phyloP scores from a whole-genome alignment of 2,329 filamentous ascomycete genomes.

The Beauveria brongniartii region DNA sequence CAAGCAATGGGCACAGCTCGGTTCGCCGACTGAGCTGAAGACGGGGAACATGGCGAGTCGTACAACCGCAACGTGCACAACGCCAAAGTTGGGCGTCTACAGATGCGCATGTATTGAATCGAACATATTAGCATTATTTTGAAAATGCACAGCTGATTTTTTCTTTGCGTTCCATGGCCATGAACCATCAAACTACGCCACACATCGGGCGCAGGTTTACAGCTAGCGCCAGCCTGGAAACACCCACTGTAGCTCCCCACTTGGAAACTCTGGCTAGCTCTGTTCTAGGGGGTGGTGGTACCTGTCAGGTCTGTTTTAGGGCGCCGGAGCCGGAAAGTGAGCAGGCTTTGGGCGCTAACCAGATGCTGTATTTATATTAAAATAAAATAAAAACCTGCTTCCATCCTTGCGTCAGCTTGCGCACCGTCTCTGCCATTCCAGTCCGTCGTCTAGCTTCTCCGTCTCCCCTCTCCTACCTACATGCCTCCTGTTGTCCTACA shows the following conservation, averaged over 20 bases:
- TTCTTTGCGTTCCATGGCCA: neutral
- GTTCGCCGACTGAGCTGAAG: neutral
- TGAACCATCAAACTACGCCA: neutral
- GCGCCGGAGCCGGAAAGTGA: neutral
- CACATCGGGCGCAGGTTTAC: neutral
- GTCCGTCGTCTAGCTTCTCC: neutral
- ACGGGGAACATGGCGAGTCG: neutral
- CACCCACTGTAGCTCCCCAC: neutral
- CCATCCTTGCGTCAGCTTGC: constrained; percentile 9
- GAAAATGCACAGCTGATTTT: neutral
- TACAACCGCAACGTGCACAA: neutral
- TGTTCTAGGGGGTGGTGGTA: neutral
- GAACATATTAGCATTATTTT: too few relatives aligned
- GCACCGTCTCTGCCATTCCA: neutral
- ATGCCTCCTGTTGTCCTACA: neutral
- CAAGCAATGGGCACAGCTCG: neutral
- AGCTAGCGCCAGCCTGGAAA: neutral
- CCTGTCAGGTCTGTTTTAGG: neutral
- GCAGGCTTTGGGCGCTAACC: neutral
- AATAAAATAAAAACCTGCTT: constrained; percentile 3
- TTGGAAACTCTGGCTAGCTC: neutral
- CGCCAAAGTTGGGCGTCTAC: too few relatives aligned
- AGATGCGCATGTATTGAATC: too few relatives aligned
- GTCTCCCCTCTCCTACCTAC: neutral
- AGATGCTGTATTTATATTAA: neutral